phyloP scores from a whole-genome alignment of 257 asterid genomes.

The Forsythia viridissima region DNA sequence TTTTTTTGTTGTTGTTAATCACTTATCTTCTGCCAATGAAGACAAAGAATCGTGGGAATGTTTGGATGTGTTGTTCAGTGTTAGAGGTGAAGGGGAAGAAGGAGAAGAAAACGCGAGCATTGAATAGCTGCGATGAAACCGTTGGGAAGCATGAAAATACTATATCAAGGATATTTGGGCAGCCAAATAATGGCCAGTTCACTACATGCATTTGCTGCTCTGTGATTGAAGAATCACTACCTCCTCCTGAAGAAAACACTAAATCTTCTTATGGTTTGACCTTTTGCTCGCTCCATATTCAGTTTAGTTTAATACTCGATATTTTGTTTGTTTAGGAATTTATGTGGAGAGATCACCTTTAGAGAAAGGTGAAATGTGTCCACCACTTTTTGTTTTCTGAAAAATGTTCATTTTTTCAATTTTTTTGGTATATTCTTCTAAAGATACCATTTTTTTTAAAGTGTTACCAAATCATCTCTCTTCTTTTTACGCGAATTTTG shows the following conservation, averaged over 20 bases:
- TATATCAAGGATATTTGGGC: background rate
- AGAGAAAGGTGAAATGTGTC: no score
- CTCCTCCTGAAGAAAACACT: background rate
- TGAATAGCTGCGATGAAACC: background rate
- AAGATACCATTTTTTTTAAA: no score
- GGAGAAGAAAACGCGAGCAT: background rate
- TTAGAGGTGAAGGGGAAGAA: background rate
- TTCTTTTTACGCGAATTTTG: no score
- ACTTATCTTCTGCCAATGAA: background rate
- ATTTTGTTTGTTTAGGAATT: no score
- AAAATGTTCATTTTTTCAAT: no score
- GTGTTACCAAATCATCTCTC: no score
- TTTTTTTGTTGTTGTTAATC: no score
- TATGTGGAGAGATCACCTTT: no score
- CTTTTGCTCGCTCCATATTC: no score
- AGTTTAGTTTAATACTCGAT: no score
- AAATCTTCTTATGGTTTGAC: background rate
- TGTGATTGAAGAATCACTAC: background rate
- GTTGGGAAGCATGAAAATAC: background rate
- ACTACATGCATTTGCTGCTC: background rate
- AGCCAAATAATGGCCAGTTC: background rate
- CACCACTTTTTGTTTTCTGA: no score
- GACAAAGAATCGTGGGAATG: background rate
- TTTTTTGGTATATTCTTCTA: no score
- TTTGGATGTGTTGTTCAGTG: background rate